Evolutionary conservation across 2,329 filamentous ascomycete genomes (phyloP).

Genomic region (Bipolaris zeicola): DNA sequence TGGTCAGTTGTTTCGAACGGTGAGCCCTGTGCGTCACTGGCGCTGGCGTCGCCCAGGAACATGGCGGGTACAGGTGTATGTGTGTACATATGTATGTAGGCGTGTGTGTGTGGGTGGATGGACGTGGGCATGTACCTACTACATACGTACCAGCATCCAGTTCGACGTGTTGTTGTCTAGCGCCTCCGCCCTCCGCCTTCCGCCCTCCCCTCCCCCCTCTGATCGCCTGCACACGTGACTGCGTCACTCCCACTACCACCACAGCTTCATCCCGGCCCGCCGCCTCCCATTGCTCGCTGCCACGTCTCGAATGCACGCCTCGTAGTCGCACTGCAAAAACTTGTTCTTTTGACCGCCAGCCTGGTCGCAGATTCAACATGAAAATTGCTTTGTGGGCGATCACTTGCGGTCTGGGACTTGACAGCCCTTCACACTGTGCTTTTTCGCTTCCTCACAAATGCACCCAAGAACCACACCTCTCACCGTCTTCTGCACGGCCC

Average conservation of each 20-base stretch:
- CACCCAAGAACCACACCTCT: slow-evolving; percentile 5
- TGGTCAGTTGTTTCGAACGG: slow-evolving; percentile 15
- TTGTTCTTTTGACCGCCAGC: slow-evolving; percentile 1
- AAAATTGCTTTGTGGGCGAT: slow-evolving; percentile 17
- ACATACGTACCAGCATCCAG: not conserved
- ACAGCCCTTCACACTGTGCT: slow-evolving; percentile 13
- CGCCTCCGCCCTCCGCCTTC: not conserved
- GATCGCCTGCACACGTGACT: not conserved
- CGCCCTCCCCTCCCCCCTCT: not conserved
- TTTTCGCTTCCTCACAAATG: slow-evolving; percentile 9
- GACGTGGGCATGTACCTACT: no score
- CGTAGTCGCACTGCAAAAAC: not conserved
- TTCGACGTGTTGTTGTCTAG: not conserved
- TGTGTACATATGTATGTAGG: no score
- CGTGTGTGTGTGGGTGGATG: no score
- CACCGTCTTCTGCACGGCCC: slow-evolving; percentile 12
- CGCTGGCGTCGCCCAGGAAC: slow-evolving; percentile 13
- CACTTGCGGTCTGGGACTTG: slow-evolving; percentile 21
- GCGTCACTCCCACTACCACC: slow-evolving; percentile 8
- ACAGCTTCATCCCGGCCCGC: slow-evolving; percentile 13
- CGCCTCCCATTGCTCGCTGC: slow-evolving; percentile 5
- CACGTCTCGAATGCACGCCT: slow-evolving; percentile 5
- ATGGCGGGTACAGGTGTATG: slow-evolving; percentile 1
- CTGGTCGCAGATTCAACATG: slow-evolving; percentile 8
- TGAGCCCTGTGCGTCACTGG: slow-evolving; percentile 15